These are phyloP conservation scores for Coemansia sp. DNA, from an alignment of 192 early-diverging fungal species.

Conservation along the genomic window DNA sequence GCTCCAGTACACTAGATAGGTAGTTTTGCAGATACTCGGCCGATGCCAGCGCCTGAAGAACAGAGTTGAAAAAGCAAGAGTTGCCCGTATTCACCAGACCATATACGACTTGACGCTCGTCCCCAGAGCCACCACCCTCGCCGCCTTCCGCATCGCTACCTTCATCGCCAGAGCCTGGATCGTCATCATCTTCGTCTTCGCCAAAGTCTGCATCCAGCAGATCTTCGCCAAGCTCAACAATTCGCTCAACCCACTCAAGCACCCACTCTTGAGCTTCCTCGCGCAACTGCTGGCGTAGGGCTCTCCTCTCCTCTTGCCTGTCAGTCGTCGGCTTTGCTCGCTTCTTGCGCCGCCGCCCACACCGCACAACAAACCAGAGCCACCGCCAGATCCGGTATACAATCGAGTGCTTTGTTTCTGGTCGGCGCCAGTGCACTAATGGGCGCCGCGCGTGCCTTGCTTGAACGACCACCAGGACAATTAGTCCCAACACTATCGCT, in stretches of 20 bases:
- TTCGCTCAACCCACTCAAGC: conserved; percentile 39
- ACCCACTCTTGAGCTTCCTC: conserved; percentile 54
- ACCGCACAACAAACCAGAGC: conserved; percentile 44
- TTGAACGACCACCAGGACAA: conserved; percentile 31
- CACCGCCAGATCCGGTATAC: conserved; percentile 41
- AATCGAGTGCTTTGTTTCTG: conserved; percentile 17
- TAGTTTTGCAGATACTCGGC: conserved; percentile 53
- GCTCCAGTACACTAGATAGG: conserved; percentile 44
- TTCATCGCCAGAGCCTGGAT: conserved; percentile 33
- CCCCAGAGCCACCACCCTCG: conserved; percentile 10
- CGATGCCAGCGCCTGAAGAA: conserved; percentile 72
- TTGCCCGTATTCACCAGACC: conserved; percentile 91
- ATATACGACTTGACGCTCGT: conserved; percentile 54
- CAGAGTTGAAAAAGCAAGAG: conserved; percentile 92
- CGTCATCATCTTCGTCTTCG: conserved; percentile 46
- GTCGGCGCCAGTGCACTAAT: conserved; percentile 9
- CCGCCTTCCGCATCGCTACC: conserved; percentile 17
- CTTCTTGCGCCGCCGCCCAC: conserved; percentile 49
- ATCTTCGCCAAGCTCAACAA: conserved; percentile 54
- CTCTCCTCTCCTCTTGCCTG: conserved; percentile 46
- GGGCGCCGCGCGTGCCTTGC: conserved; percentile 16
- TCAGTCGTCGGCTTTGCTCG: conserved; percentile 25
- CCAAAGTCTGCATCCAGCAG: conserved; percentile 37
- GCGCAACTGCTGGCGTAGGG: conserved; percentile 44
- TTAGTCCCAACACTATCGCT: conserved; percentile 36